Evolutionary conservation across 768 basidiomycete species (phyloP).

Genomic region (Suillus tomentosus): DNA sequence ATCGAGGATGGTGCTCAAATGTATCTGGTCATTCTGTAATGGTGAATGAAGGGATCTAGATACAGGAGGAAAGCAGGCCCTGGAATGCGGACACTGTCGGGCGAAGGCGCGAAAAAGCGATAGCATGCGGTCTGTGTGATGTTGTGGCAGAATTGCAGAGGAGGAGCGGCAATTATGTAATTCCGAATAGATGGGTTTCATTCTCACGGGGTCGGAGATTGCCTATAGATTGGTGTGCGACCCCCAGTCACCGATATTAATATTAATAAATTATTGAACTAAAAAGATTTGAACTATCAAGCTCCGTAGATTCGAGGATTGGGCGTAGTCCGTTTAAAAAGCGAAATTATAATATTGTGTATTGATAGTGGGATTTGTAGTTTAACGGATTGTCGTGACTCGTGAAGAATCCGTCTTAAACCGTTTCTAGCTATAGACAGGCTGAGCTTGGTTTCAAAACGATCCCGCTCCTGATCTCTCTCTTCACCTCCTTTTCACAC

Average conservation of each 20-base stretch:
- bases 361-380: neutral
- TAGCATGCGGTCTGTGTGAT: constrained; percentile 12
- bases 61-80: constrained; percentile 4
- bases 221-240: constrained; percentile 11
- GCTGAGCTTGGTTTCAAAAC: constrained; percentile 15
- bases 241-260: constrained; percentile 12
- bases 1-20: constrained; percentile 26
- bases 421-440: neutral
- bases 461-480: constrained; percentile 4
- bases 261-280: neutral
- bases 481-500: constrained; percentile 22
- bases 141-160: neutral
- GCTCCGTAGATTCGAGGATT: constrained; percentile 11
- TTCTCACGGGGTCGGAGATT: constrained; percentile 13
- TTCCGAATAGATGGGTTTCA: neutral
- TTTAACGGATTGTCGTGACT: constrained; percentile 1
- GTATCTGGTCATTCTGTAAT: constrained; percentile 26
- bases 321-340: constrained; percentile 14
- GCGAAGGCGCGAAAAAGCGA: constrained; percentile 19
- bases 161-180: neutral
- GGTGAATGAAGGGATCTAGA: constrained; percentile 9
- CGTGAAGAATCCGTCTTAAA: neutral
- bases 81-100: constrained; percentile 9
- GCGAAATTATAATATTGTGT: constrained; percentile 3
- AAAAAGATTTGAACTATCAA: neutral